phyloP scores from a whole-genome alignment of 208 protist species.

The Trypanosoma theileri region DNA sequence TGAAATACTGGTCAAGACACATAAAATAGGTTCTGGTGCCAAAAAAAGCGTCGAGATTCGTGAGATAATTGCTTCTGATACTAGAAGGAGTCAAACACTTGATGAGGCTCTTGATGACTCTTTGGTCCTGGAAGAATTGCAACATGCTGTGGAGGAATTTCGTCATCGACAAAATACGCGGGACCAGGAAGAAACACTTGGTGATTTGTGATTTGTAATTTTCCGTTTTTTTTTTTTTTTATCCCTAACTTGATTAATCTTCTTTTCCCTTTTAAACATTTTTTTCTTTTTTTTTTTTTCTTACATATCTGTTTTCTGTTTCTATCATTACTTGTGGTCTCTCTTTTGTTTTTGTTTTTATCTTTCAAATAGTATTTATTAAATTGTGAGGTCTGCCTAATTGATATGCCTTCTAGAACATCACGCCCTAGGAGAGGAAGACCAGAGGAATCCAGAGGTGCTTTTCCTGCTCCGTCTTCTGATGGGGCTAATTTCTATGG shows the following conservation, averaged over 20 bases:
- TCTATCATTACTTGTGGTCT: conserved; percentile 12
- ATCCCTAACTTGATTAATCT: neutral
- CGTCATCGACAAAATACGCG: neutral
- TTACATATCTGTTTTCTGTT: neutral
- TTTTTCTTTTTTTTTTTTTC: neutral
- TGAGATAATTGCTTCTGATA: conserved; percentile 27
- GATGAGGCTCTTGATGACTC: conserved; percentile 27
- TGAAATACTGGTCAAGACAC: conserved; percentile 46
- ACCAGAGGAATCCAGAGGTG: neutral
- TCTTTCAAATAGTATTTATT: neutral
- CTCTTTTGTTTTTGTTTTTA: conserved; percentile 21
- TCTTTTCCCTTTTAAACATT: neutral
- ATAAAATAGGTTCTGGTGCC: conserved; percentile 17
- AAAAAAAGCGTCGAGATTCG: conserved; percentile 28
- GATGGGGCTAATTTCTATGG: conserved; percentile 2
- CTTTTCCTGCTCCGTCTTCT: neutral
- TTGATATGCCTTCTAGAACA: conserved; percentile 38
- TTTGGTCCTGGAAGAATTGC: conserved; percentile 28
- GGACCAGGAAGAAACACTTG: conserved; percentile 17
- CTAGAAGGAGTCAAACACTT: conserved; percentile 14
- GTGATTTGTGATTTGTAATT: conserved; percentile 34
- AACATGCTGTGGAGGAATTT: conserved; percentile 26
- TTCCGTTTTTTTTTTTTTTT: conserved; percentile 8
- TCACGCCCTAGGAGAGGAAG: conserved; percentile 24
- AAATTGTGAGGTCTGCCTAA: neutral